phyloP scores from a whole-genome alignment of 2,329 filamentous ascomycete species.

The Microdochium trichocladiopsis region DNA sequence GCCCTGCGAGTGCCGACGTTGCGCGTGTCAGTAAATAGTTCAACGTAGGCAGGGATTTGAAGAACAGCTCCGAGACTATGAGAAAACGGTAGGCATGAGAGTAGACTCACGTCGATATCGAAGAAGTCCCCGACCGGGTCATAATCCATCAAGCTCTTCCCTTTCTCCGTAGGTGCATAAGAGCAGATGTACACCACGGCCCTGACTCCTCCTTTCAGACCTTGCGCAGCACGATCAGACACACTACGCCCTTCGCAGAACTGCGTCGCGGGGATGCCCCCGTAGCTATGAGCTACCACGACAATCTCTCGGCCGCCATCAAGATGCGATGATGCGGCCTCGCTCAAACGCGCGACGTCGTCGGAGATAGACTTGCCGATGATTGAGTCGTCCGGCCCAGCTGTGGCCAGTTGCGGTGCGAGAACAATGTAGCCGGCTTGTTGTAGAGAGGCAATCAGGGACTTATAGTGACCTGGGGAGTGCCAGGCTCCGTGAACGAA shows the following conservation, averaged over 20 bases:
- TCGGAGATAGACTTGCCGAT: slow-evolving; percentile 13
- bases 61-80: too few relatives aligned
- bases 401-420: slow-evolving; percentile 5
- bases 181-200: slow-evolving; percentile 18
- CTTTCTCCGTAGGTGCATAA: slow-evolving; percentile 12
- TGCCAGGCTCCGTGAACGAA: slow-evolving; percentile 14
- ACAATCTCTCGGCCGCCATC: slow-evolving; percentile 13
- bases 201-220: slow-evolving; percentile 18
- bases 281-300: slow-evolving; percentile 13
- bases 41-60: too few relatives aligned
- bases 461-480: slow-evolving; percentile 10
- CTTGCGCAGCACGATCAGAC: slow-evolving; percentile 13
- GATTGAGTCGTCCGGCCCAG: slow-evolving; percentile 11
- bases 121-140: too few relatives aligned
- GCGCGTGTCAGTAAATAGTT: too few relatives aligned
- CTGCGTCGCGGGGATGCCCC: slow-evolving; percentile 18
- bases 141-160: too few relatives aligned
- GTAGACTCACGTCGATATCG: too few relatives aligned
- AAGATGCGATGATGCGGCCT: slow-evolving; percentile 9
- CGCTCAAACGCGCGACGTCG: slow-evolving; percentile 11
- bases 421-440: slow-evolving; percentile 9
- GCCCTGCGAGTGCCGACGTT: too few relatives aligned
- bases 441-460: slow-evolving; percentile 10
- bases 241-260: slow-evolving; percentile 15
- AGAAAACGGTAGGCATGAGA: too few relatives aligned